Evolutionary conservation across 805 yeast genomes (phyloP).

Genomic region (Zygoascus bituminiphila): DNA sequence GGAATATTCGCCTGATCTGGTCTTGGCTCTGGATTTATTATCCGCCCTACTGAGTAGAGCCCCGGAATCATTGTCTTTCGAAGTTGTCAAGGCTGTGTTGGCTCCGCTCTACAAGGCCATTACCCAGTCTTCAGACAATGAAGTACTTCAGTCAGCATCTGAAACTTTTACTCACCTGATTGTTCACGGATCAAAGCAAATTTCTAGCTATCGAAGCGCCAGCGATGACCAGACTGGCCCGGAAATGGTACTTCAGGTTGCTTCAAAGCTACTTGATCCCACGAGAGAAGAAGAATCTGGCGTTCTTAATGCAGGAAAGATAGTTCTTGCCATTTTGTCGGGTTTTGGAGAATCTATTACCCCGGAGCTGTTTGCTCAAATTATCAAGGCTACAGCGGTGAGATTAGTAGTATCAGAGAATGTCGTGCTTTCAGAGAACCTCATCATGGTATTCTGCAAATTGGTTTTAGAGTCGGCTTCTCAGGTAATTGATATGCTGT

Average conservation of each 20-base stretch:
- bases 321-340: slow-evolving; percentile 52
- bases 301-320: slow-evolving; percentile 65
- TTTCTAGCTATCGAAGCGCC: not conserved
- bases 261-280: slow-evolving; percentile 64
- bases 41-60: slow-evolving; percentile 24
- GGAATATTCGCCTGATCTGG: slow-evolving; percentile 54
- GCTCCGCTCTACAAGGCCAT: slow-evolving; percentile 42
- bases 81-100: slow-evolving; percentile 18
- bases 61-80: slow-evolving; percentile 16
- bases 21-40: slow-evolving; percentile 45
- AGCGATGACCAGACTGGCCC: slow-evolving; percentile 32
- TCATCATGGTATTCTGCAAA: slow-evolving; percentile 67
- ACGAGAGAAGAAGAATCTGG: slow-evolving; percentile 63
- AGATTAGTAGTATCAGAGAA: slow-evolving; percentile 62
- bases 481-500: slow-evolving; percentile 56
- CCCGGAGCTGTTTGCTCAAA: slow-evolving; percentile 37
- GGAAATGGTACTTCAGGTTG: slow-evolving; percentile 51
- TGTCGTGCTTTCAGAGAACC: slow-evolving; percentile 60
- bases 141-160: slow-evolving; percentile 66
- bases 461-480: slow-evolving; percentile 54
- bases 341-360: slow-evolving; percentile 37
- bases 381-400: slow-evolving; percentile 65
- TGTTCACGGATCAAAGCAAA: slow-evolving; percentile 29
- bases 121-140: slow-evolving; percentile 54
- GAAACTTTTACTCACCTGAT: slow-evolving; percentile 62